Evolutionary conservation across 1,284 basidiomycete genomes (phyloP).

Genomic region (Baeospora myosura): DNA sequence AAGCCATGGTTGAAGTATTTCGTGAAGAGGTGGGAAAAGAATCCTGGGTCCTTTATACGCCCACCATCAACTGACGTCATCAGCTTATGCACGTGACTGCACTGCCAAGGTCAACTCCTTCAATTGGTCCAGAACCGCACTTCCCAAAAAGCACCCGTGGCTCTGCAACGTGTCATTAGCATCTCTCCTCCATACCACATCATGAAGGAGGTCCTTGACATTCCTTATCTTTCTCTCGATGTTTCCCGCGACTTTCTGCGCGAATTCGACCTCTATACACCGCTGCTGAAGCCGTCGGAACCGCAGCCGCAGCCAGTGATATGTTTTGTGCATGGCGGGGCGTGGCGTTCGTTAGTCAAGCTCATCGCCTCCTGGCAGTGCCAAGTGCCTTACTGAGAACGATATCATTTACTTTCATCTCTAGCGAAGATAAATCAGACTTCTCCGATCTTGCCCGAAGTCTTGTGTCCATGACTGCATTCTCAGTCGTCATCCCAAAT

Average conservation of each 20-base stretch:
- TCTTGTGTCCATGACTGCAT: slow-evolving; percentile 42
- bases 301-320: slow-evolving; percentile 28
- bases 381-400: too few relatives aligned
- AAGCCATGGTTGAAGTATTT: slow-evolving; percentile 44
- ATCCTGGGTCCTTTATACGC: not conserved
- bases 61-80: not conserved
- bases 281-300: slow-evolving; percentile 20
- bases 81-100: not conserved
- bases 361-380: slow-evolving; percentile 1
- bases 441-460: slow-evolving; percentile 44
- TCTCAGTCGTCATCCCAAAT: slow-evolving; percentile 63
- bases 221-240: slow-evolving; percentile 32
- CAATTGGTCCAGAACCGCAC: not conserved
- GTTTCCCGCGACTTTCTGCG: slow-evolving; percentile 24
- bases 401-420: slow-evolving; percentile 1
- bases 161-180: not conserved
- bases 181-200: too few relatives aligned
- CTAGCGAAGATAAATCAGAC: slow-evolving; percentile 37
- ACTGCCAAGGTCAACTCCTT: slow-evolving; percentile 1
- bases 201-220: slow-evolving; percentile 24
- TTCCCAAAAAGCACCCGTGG: not conserved
- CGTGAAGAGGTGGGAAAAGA: slow-evolving; percentile 8
- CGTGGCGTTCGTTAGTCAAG: slow-evolving; percentile 61
- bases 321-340: slow-evolving; percentile 72
- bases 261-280: slow-evolving; percentile 46